Conservation (phyloP, 768 basidiomycete species). For the Kwoniella mangroviensis region DNA sequence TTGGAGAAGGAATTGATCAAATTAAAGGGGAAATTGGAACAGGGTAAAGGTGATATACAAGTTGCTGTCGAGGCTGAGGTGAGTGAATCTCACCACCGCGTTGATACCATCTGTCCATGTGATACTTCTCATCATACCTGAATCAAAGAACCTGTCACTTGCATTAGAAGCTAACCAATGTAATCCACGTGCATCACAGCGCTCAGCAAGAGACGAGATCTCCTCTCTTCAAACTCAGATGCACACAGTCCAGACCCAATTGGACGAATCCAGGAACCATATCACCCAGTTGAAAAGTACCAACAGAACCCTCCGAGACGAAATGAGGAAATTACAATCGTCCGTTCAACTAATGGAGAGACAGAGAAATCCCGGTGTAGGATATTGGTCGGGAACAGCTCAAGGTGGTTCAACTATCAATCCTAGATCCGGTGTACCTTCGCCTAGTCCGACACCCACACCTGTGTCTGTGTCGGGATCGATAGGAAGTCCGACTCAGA, state of each 20-base stretch:
- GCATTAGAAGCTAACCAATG: not conserved
- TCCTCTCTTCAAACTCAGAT: slow-evolving; percentile 40
- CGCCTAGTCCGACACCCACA: slow-evolving; percentile 15
- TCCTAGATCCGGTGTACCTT: slow-evolving; percentile 18
- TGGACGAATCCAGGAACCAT: slow-evolving; percentile 73
- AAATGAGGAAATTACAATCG: slow-evolving; percentile 91
- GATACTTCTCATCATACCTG: no score
- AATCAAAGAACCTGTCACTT: no score
- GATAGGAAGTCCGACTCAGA: slow-evolving; percentile 28
- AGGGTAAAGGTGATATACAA: slow-evolving; percentile 60
- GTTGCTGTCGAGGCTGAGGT: slow-evolving; percentile 61
- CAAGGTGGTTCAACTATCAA: not conserved
- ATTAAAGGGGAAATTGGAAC: slow-evolving; percentile 58
- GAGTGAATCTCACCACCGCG: slow-evolving; percentile 18
- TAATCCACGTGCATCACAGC: slow-evolving; percentile 53
- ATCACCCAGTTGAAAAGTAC: slow-evolving; percentile 72
- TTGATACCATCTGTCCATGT: no score
- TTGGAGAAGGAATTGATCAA: slow-evolving; percentile 58
- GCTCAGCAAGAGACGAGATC: slow-evolving; percentile 58
- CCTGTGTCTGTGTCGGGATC: not conserved
- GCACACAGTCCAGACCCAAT: slow-evolving; percentile 66
- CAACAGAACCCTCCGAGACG: slow-evolving; percentile 92
- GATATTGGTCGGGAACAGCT: slow-evolving; percentile 71
- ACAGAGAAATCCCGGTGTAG: slow-evolving; percentile 89
- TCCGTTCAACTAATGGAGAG: slow-evolving; percentile 86